Evolutionary conservation across 495 filamentous ascomycete genomes (phyloP).

Genomic region (Talaromyces stipitatus): DNA sequence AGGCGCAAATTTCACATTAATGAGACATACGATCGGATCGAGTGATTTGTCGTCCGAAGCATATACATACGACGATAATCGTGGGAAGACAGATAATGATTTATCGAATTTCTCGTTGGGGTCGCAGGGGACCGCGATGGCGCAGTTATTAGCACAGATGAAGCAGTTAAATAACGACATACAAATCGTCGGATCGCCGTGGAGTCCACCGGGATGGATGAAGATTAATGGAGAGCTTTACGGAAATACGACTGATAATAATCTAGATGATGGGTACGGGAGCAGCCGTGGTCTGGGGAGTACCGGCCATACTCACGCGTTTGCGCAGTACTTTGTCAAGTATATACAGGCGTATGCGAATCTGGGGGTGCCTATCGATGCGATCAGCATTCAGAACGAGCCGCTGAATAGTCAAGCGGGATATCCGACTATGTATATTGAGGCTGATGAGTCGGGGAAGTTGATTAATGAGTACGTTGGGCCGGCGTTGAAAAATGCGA

Average conservation of each 20-base stretch:
- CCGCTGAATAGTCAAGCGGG: conserved; percentile 45
- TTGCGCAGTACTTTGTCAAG: conserved; percentile 48
- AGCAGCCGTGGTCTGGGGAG: background rate
- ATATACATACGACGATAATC: conserved; percentile 47
- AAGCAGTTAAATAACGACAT: conserved; percentile 11
- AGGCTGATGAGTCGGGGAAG: conserved; percentile 37
- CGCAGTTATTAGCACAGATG: conserved; percentile 29
- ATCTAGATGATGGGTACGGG: conserved; percentile 26
- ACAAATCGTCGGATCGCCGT: conserved; percentile 43
- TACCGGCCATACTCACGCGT: conserved; percentile 29
- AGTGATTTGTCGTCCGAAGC: conserved; percentile 43
- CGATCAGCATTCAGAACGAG: conserved; percentile 52
- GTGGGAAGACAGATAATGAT: conserved; percentile 27
- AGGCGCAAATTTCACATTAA: conserved; percentile 41
- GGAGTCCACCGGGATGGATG: conserved; percentile 53
- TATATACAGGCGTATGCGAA: conserved; percentile 44
- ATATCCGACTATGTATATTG: conserved; percentile 49
- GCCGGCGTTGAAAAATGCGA: conserved; percentile 34
- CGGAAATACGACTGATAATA: conserved; percentile 41
- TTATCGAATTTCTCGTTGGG: conserved; percentile 39
- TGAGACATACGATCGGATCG: conserved; percentile 48
- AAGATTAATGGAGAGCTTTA: conserved; percentile 44
- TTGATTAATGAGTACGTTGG: conserved; percentile 43
- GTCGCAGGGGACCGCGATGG: conserved; percentile 45
- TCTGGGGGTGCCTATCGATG: conserved; percentile 39